Percentiles rank a stretch among this genome's conserved stretches.
These are phyloP conservation scores for Apiotrichum mycotoxinovorans DNA, from an alignment of 1,284 basidiomycete species.

Conservation along the genomic window DNA sequence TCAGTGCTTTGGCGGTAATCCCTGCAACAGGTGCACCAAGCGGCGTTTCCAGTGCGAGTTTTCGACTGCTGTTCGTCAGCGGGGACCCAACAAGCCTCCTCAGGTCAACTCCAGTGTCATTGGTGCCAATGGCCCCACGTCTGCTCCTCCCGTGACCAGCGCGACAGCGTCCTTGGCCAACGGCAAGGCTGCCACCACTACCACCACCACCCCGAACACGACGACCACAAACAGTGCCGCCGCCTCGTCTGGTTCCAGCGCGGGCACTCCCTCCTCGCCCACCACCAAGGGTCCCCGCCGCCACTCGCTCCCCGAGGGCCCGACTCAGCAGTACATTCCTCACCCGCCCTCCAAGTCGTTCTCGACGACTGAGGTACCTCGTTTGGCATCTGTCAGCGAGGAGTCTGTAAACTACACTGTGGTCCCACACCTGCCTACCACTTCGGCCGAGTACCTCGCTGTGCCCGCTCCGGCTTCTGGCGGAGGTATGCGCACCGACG, in stretches of 20 bases:
- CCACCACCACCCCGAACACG: background rate
- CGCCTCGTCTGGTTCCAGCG: background rate
- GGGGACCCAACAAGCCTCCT: slow-evolving; percentile 19
- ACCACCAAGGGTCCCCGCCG: slow-evolving; percentile 6
- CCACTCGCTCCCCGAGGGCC: slow-evolving; percentile 17
- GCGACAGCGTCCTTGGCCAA: background rate
- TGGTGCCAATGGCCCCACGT: background rate
- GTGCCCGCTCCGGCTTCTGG: slow-evolving; percentile 3
- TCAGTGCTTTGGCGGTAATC: slow-evolving; percentile 24
- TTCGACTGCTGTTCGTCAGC: slow-evolving; percentile 21
- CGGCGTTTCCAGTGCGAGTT: slow-evolving; percentile 25
- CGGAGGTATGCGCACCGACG: background rate
- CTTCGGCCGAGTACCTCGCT: slow-evolving; percentile 13
- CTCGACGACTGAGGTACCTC: slow-evolving; percentile 13
- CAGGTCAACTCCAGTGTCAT: slow-evolving; percentile 1
- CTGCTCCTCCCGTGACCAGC: background rate
- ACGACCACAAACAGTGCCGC: background rate
- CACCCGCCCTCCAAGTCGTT: slow-evolving; percentile 13
- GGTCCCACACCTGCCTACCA: slow-evolving; percentile 10
- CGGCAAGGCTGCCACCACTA: background rate
- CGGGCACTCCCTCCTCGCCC: background rate
- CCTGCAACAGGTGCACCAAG: slow-evolving; percentile 24
- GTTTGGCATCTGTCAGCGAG: slow-evolving; percentile 2
- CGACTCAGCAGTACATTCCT: slow-evolving; percentile 2
- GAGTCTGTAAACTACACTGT: slow-evolving; percentile 7